Base-by-base conservation (phyloP, 176 grass and related monocot species). In the Coix lacrymajobi region DNA sequence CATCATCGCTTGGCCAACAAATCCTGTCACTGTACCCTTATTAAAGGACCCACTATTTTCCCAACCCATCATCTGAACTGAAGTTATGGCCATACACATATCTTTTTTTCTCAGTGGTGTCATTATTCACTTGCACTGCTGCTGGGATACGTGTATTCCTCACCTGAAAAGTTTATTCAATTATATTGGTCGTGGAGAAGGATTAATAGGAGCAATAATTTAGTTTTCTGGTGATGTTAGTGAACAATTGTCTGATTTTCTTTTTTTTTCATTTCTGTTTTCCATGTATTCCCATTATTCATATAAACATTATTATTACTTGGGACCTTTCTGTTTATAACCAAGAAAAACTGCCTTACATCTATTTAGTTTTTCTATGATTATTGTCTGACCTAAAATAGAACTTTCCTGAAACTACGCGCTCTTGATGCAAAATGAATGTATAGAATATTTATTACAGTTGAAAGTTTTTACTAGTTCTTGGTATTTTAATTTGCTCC, bases 71-170 rank as follows among this genome's bases (percentile, higher is more conserved):
- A 66, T 76, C 31, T 51, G 37, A 51, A 75, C 15, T 68, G 38
- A 89, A 75, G 30, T 81, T 69, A 76, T 80, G 76, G 76, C 20
- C 39, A 62, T 40, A 58, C 39, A 1, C 28, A 51, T 80, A 48
- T 79, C 76, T 16, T 66, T 67, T 67, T 49, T 82, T 82, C 44
- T 36, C 16, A 52, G 5, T 1, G 0, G 5, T 1, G 0, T 41
- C n/a, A 32, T 62, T 39, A 17, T 75, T 74, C n/a, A 75, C 73
- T 48, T 31, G 24, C 22, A 73, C 15, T 72, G 19, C 11, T 7
- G 0, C 12, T 69, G 4, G 2, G 7, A 41, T 41, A 41, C 11
- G 1, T 71, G 5, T 43, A 69, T 26, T 39, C 37, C 15, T 28
- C 41, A 48, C 14, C 38, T 31, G 29, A 73, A 30, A 73, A 19